A percentile compares a stretch with the other conserved stretches of the same genome.
These are phyloP conservation scores for Hymenoscyphus occultus DNA, from an alignment of 2,329 filamentous ascomycete genomes.

Conservation along the genomic window DNA sequence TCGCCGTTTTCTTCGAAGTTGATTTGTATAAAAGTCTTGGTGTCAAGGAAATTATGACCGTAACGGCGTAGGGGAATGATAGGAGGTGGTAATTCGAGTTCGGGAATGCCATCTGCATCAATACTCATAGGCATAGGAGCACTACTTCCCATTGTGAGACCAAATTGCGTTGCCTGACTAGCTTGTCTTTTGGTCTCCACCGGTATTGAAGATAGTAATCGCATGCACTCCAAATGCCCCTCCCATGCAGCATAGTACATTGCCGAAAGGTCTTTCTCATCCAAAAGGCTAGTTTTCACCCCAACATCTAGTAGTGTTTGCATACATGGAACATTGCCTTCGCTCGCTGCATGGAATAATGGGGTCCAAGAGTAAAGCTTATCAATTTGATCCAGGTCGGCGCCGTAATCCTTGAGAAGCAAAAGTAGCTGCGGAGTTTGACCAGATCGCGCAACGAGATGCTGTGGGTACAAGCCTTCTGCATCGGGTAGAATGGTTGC, in stretches of 20 bases:
- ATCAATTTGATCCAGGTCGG: conserved; percentile 86
- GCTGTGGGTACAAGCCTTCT: conserved; percentile 94
- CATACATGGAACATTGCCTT: conserved; percentile 88
- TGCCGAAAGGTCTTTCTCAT: conserved; percentile 89
- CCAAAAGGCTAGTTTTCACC: conserved; percentile 73
- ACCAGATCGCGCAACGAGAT: conserved; percentile 87
- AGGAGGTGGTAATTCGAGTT: conserved; percentile 86
- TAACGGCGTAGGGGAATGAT: conserved; percentile 94
- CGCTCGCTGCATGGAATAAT: conserved; percentile 91
- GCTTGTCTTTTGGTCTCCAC: conserved; percentile 14
- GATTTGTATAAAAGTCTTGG: conserved; percentile 93
- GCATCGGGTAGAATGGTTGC: conserved; percentile 88
- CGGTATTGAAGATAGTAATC: conserved; percentile 63
- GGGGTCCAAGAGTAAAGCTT: conserved; percentile 98
- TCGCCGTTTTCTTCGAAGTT: conserved; percentile 76
- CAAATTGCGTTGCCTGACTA: conserved; percentile 36
- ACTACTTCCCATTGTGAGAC: conserved; percentile 33
- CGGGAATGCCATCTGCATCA: conserved; percentile 85
- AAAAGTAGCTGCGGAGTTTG: conserved; percentile 76
- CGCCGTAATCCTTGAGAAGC: conserved; percentile 79
- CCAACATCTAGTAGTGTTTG: conserved; percentile 76
- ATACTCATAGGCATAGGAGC: conserved; percentile 60
- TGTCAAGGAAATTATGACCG: conserved; percentile 97
- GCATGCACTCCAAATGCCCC: conserved; percentile 92
- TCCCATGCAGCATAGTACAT: conserved; percentile 99